Conservation (phyloP, 192 early-diverging fungal species). For the Phycomyces blakesleeanus region DNA sequence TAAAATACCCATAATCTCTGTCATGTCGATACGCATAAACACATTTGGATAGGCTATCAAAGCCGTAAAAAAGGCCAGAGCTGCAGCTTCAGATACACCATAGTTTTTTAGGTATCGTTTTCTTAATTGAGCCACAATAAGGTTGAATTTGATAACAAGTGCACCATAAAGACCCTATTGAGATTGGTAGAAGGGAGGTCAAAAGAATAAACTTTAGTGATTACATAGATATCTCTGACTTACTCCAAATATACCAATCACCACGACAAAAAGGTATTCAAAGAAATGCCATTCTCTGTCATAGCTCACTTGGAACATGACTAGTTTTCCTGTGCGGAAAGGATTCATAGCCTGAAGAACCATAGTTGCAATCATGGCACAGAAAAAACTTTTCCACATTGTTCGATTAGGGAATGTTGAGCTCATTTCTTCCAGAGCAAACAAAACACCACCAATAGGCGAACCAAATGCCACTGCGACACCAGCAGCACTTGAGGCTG, state of each 20-base stretch:
- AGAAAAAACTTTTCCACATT: constrained; percentile 96
- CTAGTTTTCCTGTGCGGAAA: constrained; percentile 93
- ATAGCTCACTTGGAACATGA: constrained; percentile 93
- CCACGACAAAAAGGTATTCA: constrained; percentile 77
- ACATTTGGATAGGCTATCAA: constrained; percentile 66
- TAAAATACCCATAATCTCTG: constrained; percentile 72
- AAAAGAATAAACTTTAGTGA: not conserved
- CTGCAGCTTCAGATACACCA: constrained; percentile 64
- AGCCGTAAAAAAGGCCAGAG: constrained; percentile 62
- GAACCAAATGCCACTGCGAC: constrained; percentile 97
- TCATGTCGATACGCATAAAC: constrained; percentile 82
- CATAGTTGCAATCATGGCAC: constrained; percentile 92
- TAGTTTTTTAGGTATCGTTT: constrained; percentile 62
- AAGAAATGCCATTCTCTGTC: constrained; percentile 94
- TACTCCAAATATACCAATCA: constrained; percentile 81
- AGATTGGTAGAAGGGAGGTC: constrained; percentile 5
- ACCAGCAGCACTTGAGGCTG: constrained; percentile 90
- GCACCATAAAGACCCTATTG: constrained; percentile 72
- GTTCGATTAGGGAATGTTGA: constrained; percentile 92
- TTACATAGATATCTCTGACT: not conserved
- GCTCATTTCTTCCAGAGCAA: constrained; percentile 82
- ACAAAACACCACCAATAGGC: constrained; percentile 84
- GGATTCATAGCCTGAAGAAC: constrained; percentile 89
- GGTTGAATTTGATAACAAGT: constrained; percentile 68
- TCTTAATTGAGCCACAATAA: constrained; percentile 66